These are phyloP conservation scores for Russula sp. DNA, from an alignment of 768 basidiomycete genomes.

Conservation along the genomic window DNA sequence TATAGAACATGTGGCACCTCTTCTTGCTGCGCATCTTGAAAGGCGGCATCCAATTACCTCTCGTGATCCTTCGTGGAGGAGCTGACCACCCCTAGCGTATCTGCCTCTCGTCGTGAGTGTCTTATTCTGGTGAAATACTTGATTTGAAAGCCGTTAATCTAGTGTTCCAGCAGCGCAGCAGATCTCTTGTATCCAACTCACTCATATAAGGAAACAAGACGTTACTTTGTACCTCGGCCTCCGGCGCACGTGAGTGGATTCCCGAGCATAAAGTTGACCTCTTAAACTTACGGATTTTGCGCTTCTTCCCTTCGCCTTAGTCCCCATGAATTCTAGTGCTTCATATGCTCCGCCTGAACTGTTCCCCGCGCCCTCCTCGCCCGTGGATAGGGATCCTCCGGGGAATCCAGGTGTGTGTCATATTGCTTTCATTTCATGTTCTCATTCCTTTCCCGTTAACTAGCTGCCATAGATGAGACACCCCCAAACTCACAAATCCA, in stretches of 20 bases:
- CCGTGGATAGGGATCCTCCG: not conserved
- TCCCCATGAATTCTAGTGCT: not conserved
- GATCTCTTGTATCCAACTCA: no score
- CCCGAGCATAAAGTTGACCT: not conserved
- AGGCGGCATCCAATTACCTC: not conserved
- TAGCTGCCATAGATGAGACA: not conserved
- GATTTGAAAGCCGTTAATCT: no score
- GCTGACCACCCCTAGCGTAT: not conserved
- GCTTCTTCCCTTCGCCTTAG: not conserved
- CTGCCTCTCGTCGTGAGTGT: not conserved
- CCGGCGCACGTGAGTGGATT: not conserved
- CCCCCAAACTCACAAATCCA: not conserved
- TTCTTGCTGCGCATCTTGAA: not conserved
- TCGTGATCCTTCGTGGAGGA: no score
- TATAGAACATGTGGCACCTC: not conserved
- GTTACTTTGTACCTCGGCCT: no score
- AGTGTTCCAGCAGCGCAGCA: no score
- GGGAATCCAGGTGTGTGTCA: not conserved
- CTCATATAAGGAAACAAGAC: no score
- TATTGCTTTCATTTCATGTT: not conserved
- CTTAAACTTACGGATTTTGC: not conserved
- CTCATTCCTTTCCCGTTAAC: not conserved
- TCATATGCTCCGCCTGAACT: not conserved
- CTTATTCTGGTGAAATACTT: no score
- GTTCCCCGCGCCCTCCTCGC: not conserved